Evolutionary conservation across 2,329 filamentous ascomycete species (phyloP), one percentile per base, ranked within the genome.

Genomic region (Fulvia fulva): DNA sequence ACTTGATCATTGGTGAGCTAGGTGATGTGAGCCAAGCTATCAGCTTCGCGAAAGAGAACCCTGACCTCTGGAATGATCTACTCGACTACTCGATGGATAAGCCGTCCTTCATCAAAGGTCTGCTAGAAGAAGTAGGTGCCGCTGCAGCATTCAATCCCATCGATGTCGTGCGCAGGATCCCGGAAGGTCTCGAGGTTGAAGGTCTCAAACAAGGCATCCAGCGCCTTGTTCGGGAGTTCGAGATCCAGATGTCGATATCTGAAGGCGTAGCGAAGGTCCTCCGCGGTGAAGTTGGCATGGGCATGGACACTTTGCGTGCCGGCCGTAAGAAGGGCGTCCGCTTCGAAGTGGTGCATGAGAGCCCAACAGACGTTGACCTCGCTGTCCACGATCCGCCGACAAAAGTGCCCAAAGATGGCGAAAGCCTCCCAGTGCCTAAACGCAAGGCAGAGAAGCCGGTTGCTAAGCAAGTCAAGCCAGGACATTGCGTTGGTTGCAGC

Each of bases 81-180:
- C 83, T 99, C 5, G 86, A 93, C 66, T 97, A 97, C 74, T 93
- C 89, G 60, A 97, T 99, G 94, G 91, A 97, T 76, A 96, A 97
- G 70, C 94, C 94, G 0, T 85, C 85, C 43, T 99, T 99, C 76
- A 97, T 99, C 65, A 87, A 90, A 12, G 92, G 90, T 0, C 79
- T 99, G 3, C 83, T 99, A 0, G 91, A 96, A 68, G 91, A 97
- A 76, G 93, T 96, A 1, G 94, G 94, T 34, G 97, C 92, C 0
- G 86, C 91, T 1, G 64, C 58, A 19, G 57, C 53, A 30, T 94
- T 99, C 68, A 87, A 97, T 68, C 94, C 94, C 0, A 93, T 97
- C 62, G 89, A 88, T 16, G 83, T 99, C 3, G 90, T 99, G 5
- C 83, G 89, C 14, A 85, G 92, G 5, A 99, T 99, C 26, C 94